phyloP scores from a whole-genome alignment of 257 asterid genomes.

The Schizonepeta tenuifolia region DNA sequence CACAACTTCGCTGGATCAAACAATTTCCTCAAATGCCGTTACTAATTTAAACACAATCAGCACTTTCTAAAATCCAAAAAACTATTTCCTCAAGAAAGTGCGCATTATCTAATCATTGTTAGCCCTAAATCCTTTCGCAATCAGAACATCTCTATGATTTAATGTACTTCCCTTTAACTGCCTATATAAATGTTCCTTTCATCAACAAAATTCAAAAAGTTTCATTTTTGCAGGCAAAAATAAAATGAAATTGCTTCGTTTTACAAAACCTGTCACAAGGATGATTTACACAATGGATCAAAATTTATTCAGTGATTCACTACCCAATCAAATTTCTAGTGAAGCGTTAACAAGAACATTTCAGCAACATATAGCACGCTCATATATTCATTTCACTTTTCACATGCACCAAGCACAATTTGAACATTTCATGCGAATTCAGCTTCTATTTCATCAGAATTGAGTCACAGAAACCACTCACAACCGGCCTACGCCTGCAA shows the following conservation, averaged over 20 bases:
- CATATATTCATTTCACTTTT: not conserved
- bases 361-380: not conserved
- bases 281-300: not conserved
- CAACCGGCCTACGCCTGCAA: too few species aligned
- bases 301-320: not conserved
- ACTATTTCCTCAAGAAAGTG: not conserved
- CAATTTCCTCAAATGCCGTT: not conserved
- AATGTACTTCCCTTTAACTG: not conserved
- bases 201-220: not conserved
- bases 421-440: not conserved
- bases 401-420: not conserved
- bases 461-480: too few species aligned
- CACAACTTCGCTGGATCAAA: not conserved
- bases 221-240: not conserved
- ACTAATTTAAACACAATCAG: not conserved
- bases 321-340: not conserved
- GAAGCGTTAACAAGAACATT: not conserved
- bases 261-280: not conserved
- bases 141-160: too few species aligned
- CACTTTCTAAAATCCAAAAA: conserved; percentile 1
- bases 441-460: not conserved
- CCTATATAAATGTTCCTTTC: not conserved
- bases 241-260: not conserved
- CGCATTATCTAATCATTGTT: not conserved
- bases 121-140: not conserved